These are phyloP conservation scores for Fibroporia radiculosa DNA, from an alignment of 768 basidiomycete species.

Conservation along the genomic window DNA sequence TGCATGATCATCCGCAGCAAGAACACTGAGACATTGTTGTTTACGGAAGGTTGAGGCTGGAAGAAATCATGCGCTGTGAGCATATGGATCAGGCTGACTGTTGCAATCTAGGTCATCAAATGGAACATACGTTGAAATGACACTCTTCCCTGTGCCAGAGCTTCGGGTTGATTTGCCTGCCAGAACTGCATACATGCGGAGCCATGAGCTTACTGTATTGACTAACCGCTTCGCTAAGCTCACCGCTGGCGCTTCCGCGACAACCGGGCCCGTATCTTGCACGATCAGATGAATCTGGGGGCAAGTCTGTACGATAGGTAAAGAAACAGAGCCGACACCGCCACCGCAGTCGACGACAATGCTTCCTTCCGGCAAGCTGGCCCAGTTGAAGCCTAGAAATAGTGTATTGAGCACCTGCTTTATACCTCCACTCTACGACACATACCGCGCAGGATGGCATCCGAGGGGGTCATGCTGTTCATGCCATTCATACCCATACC, in stretches of 20 bases:
- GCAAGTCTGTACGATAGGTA: constrained; percentile 15
- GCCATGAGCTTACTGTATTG: not conserved
- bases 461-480: constrained; percentile 11
- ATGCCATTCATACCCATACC: constrained; percentile 15
- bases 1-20: constrained; percentile 23
- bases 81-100: not conserved
- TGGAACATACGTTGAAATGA: constrained; percentile 13
- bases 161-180: constrained; percentile 17
- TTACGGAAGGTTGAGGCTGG: constrained; percentile 17
- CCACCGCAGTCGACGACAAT: constrained; percentile 27
- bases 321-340: constrained; percentile 21
- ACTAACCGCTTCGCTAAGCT: not conserved
- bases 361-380: constrained; percentile 11
- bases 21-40: constrained; percentile 23
- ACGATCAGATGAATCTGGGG: constrained; percentile 21
- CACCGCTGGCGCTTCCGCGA: constrained; percentile 18
- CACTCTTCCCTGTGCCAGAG: constrained; percentile 16
- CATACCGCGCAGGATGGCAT: constrained; percentile 15
- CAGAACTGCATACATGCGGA: constrained; percentile 12
- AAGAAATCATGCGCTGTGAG: constrained; percentile 18
- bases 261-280: constrained; percentile 22
- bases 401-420: not conserved
- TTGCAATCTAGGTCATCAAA: not conserved
- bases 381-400: constrained; percentile 23
- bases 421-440: not conserved